Conservation (phyloP, 1,284 basidiomycete species). For the Kalmanozyma brasiliensis region DNA sequence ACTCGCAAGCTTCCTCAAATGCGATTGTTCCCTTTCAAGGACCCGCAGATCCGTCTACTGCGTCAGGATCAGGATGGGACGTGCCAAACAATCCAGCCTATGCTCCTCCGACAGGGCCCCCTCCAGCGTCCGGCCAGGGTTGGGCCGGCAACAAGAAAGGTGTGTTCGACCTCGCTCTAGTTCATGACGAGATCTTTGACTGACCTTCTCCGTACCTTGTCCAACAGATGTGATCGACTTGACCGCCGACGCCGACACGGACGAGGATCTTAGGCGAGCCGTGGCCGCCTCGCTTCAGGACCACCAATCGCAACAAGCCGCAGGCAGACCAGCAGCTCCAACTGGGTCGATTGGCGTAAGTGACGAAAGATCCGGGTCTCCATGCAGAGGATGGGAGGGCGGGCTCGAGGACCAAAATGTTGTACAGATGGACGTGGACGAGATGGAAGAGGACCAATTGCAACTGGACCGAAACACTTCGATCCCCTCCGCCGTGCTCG, state of each 20-base stretch:
- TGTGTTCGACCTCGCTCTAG: neutral
- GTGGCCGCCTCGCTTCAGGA: constrained; percentile 47
- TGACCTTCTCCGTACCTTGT: neutral
- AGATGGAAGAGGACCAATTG: neutral
- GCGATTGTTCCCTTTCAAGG: constrained; percentile 23
- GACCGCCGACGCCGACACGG: constrained; percentile 35
- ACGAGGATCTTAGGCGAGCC: constrained; percentile 40
- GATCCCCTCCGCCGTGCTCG: neutral
- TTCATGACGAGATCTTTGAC: neutral
- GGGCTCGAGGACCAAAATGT: neutral
- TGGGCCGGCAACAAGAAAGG: constrained; percentile 28
- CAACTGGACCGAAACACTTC: neutral
- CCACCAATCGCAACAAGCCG: constrained; percentile 26
- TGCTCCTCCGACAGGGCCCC: constrained; percentile 24
- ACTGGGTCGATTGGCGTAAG: constrained; percentile 44
- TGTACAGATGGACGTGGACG: neutral
- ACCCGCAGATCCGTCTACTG: neutral
- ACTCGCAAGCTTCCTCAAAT: constrained; percentile 13
- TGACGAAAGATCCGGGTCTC: no score
- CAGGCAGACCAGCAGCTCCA: constrained; percentile 26
- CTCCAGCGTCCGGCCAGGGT: constrained; percentile 8
- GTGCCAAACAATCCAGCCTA: constrained; percentile 13
- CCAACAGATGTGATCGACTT: constrained; percentile 40
- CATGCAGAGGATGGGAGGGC: no score
- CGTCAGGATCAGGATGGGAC: constrained; percentile 26